These are phyloP conservation scores for Pleurozium schreberi DNA, from an alignment of 225 moss, liverwort and hornwort genomes.

Conservation along the genomic window DNA sequence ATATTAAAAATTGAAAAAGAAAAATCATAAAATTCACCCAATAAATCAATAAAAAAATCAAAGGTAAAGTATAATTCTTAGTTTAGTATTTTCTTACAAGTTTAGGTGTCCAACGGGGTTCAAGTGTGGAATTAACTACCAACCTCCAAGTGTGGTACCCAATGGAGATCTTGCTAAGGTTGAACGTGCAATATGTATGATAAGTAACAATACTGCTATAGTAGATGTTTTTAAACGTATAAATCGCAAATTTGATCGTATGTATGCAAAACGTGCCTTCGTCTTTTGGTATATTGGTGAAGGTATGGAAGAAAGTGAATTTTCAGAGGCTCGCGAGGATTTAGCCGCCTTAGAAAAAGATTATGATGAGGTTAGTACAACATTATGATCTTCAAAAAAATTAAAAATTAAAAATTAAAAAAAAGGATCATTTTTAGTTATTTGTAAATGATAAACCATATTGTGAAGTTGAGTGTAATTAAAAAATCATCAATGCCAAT, in stretches of 20 bases:
- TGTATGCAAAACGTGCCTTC: conserved; percentile 49
- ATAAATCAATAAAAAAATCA: background rate
- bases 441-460: too few relatives aligned
- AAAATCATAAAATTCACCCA: too few relatives aligned
- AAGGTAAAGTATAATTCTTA: background rate
- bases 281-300: conserved; percentile 50
- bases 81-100: background rate
- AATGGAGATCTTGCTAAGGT: conserved; percentile 45
- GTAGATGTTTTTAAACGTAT: conserved; percentile 41
- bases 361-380: conserved; percentile 37
- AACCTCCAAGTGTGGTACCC: conserved; percentile 44
- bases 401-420: too few relatives aligned
- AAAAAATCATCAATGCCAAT: background rate
- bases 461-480: background rate
- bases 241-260: conserved; percentile 38
- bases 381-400: background rate
- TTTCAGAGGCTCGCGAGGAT: conserved; percentile 46
- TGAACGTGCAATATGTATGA: conserved; percentile 44
- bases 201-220: conserved; percentile 42
- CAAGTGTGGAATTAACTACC: conserved; percentile 55
- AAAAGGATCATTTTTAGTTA: background rate
- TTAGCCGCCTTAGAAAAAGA: conserved; percentile 52
- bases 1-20: background rate
- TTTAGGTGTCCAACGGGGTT: conserved; percentile 49
- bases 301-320: conserved; percentile 48